Conservation (phyloP, 2,329 filamentous ascomycete genomes). For the Rhinocladiella mackenziei region DNA sequence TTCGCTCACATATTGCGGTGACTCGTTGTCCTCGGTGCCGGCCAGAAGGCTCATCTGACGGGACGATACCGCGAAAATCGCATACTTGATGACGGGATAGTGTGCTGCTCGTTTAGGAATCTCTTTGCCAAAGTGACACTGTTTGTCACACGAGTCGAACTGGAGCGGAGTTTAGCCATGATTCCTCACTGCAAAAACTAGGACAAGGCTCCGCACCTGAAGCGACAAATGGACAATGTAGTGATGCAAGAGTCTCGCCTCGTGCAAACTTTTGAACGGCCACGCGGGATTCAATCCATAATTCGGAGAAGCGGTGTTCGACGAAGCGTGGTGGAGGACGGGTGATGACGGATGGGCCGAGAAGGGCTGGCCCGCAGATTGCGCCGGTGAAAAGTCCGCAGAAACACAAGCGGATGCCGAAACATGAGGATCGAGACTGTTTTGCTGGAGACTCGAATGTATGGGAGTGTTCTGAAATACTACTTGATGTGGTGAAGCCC, state of each 20-base stretch:
- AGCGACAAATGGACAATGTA: conserved; percentile 37
- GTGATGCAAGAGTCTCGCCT: conserved; percentile 35
- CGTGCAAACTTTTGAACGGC: conserved; percentile 27
- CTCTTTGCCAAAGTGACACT: conserved; percentile 43
- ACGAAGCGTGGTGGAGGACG: background rate
- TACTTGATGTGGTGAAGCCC: background rate
- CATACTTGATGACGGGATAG: conserved; percentile 47
- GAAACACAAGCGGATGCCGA: background rate
- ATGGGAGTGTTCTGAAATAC: background rate
- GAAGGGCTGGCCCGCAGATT: background rate
- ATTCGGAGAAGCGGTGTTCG: conserved; percentile 5
- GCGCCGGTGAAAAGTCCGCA: conserved; percentile 1
- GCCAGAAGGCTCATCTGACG: conserved; percentile 43
- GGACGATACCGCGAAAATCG: conserved; percentile 46
- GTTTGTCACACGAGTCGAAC: conserved; percentile 37
- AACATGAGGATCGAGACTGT: conserved; percentile 5
- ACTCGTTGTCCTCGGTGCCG: conserved; percentile 40
- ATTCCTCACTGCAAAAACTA: background rate
- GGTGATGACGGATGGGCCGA: conserved; percentile 5
- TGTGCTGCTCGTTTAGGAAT: conserved; percentile 47
- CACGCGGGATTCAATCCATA: conserved; percentile 11
- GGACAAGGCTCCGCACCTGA: conserved; percentile 30
- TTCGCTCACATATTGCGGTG: conserved; percentile 44
- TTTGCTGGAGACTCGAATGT: background rate
- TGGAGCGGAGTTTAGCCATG: conserved; percentile 11